A percentile compares a stretch with the other conserved stretches of the same genome.
Evolutionary conservation across 352 stramenopile genomes (phyloP).

Genomic region (Phytophthora niederhauseri): DNA sequence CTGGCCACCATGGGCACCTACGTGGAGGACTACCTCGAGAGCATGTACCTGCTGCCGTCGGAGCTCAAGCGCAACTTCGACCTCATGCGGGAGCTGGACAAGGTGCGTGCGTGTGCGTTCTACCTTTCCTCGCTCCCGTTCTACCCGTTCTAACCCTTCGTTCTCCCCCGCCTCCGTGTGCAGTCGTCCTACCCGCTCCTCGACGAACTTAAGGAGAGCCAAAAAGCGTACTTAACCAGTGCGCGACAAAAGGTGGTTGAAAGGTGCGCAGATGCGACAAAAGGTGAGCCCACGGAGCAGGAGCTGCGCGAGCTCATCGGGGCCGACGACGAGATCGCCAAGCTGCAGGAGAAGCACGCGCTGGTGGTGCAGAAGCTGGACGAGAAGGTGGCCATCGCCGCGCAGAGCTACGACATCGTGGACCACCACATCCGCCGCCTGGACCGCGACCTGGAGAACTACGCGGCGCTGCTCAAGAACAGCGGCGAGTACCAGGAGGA

Average conservation of each 20-base stretch:
- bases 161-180: not conserved
- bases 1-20: constrained; percentile 75
- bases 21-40: constrained; percentile 88
- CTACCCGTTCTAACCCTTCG: constrained; percentile 7
- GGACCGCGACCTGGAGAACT: constrained; percentile 80
- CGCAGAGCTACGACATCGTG: constrained; percentile 87
- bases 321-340: constrained; percentile 49
- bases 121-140: not conserved
- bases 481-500: constrained; percentile 87
- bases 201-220: constrained; percentile 70
- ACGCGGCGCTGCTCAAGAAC: constrained; percentile 68
- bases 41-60: constrained; percentile 90
- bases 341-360: constrained; percentile 63
- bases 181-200: constrained; percentile 81
- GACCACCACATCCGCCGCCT: constrained; percentile 87
- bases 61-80: constrained; percentile 93
- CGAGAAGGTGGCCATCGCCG: constrained; percentile 89
- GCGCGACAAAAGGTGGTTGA: constrained; percentile 68
- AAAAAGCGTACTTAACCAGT: constrained; percentile 66
- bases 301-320: constrained; percentile 75
- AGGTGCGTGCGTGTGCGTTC: constrained; percentile 44
- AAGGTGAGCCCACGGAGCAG: constrained; percentile 59
- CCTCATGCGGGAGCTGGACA: constrained; percentile 89
- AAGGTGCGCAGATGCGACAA: constrained; percentile 55
- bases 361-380: constrained; percentile 86